phyloP scores from a whole-genome alignment of 164 flowering plant species.

The Piper longum region DNA sequence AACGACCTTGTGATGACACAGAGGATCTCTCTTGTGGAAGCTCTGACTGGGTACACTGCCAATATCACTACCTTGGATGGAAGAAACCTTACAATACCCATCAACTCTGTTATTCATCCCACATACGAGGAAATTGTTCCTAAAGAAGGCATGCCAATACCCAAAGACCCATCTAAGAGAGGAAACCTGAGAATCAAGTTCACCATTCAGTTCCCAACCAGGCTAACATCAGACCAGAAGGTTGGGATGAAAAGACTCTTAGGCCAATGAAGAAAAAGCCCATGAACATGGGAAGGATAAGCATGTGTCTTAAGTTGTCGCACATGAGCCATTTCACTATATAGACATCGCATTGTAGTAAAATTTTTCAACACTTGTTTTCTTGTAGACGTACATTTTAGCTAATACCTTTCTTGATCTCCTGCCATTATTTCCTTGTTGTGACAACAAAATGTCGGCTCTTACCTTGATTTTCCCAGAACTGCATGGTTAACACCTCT shows the following conservation, averaged over 20 bases:
- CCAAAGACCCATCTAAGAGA: slow-evolving; percentile 63
- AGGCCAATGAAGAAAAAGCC: neutral
- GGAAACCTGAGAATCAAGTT: slow-evolving; percentile 83
- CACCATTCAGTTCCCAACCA: slow-evolving; percentile 61
- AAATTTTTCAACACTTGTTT: neutral
- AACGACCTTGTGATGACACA: slow-evolving; percentile 65
- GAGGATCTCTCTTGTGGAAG: slow-evolving; percentile 70
- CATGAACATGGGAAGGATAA: too few relatives aligned
- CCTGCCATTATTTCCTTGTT: too few relatives aligned
- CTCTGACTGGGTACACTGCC: slow-evolving; percentile 63
- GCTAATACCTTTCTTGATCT: neutral
- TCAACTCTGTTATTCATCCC: slow-evolving; percentile 47
- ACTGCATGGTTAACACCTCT: too few relatives aligned
- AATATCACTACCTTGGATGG: slow-evolving; percentile 80
- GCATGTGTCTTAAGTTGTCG: slow-evolving; percentile 27
- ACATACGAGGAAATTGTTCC: slow-evolving; percentile 65
- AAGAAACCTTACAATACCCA: slow-evolving; percentile 42
- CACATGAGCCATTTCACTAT: neutral
- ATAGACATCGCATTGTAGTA: neutral
- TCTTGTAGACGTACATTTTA: neutral
- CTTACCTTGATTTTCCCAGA: neutral
- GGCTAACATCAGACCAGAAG: slow-evolving; percentile 77
- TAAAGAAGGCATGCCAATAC: slow-evolving; percentile 90
- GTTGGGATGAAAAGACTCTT: slow-evolving; percentile 54
- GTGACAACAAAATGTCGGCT: neutral